These are phyloP conservation scores for Chalciporus piperatus DNA, from an alignment of 768 basidiomycete species.

Conservation along the genomic window DNA sequence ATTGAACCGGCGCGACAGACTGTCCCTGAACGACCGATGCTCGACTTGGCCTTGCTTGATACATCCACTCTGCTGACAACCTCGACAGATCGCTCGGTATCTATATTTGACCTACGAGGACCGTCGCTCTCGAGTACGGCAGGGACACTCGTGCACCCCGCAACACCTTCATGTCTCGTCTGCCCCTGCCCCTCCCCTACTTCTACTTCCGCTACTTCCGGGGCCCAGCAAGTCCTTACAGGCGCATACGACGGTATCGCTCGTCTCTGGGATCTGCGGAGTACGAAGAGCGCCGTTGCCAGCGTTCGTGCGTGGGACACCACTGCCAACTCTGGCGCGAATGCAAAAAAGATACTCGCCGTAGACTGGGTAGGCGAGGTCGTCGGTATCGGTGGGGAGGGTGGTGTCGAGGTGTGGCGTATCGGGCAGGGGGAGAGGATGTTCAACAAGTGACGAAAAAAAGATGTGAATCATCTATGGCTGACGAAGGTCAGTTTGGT, in stretches of 20 bases:
- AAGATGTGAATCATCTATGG: not conserved
- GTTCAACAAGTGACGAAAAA: slow-evolving; percentile 2
- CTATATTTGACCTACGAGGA: slow-evolving; percentile 64
- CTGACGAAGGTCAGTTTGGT: no score
- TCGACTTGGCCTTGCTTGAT: slow-evolving; percentile 42
- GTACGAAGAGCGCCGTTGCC: slow-evolving; percentile 59
- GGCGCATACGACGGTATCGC: slow-evolving; percentile 79
- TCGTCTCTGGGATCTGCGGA: slow-evolving; percentile 76
- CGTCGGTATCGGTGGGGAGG: slow-evolving; percentile 61
- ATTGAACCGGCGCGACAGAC: slow-evolving; percentile 40
- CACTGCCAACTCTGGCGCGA: slow-evolving; percentile 31
- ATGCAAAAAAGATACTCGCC: slow-evolving; percentile 50
- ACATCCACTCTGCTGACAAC: slow-evolving; percentile 19
- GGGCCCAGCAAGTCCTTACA: slow-evolving; percentile 54
- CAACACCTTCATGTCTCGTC: slow-evolving; percentile 65
- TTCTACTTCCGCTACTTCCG: not conserved
- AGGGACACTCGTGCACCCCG: slow-evolving; percentile 53
- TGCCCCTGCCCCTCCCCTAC: slow-evolving; percentile 4
- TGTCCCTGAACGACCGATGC: slow-evolving; percentile 71
- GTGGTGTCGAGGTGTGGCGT: slow-evolving; percentile 64
- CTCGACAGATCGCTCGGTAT: slow-evolving; percentile 73
- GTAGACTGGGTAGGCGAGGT: slow-evolving; percentile 58
- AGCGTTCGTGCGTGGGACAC: slow-evolving; percentile 62
- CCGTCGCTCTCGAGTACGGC: slow-evolving; percentile 36
- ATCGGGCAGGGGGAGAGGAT: slow-evolving; percentile 34